Evolutionary conservation across 805 yeast genomes (phyloP).

Genomic region (Starmerella apicola): DNA sequence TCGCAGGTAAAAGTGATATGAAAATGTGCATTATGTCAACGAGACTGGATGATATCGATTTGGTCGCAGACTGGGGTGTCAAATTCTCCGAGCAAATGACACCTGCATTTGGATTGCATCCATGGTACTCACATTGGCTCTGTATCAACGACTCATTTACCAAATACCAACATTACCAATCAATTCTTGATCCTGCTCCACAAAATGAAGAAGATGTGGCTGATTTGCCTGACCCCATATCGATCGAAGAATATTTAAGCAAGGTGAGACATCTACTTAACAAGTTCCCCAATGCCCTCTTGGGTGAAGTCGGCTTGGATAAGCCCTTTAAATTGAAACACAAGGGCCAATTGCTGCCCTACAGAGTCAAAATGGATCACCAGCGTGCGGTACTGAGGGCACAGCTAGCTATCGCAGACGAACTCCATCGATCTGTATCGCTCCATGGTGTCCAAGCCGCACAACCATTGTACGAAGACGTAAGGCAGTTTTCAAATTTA

Average conservation of each 20-base stretch:
- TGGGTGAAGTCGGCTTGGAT: conserved; percentile 92
- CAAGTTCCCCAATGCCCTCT: conserved; percentile 31
- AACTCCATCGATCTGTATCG: conserved; percentile 43
- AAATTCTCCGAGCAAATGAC: conserved; percentile 23
- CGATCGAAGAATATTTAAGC: conserved; percentile 29
- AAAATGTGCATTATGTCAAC: conserved; percentile 29
- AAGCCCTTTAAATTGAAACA: conserved; percentile 56
- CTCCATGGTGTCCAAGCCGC: conserved; percentile 79
- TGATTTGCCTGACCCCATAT: conserved; percentile 45
- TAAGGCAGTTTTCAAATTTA: conserved; percentile 23
- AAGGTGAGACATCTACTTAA: conserved; percentile 28
- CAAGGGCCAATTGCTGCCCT: conserved; percentile 29
- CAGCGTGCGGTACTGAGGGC: conserved; percentile 42
- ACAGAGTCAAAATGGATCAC: conserved; percentile 51
- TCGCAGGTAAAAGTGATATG: conserved; percentile 15
- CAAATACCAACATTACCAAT: conserved; percentile 39
- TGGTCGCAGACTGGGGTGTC: conserved; percentile 24
- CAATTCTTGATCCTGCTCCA: conserved; percentile 36
- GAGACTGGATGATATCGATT: conserved; percentile 26
- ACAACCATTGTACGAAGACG: conserved; percentile 41
- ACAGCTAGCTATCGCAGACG: conserved; percentile 45
- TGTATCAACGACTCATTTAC: conserved; percentile 22
- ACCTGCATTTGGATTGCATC: conserved; percentile 56
- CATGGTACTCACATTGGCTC: conserved; percentile 75
- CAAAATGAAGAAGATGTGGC: conserved; percentile 28